Base-by-base conservation (phyloP, 1,284 basidiomycete genomes). In the Moesziomyces globuligerus region DNA sequence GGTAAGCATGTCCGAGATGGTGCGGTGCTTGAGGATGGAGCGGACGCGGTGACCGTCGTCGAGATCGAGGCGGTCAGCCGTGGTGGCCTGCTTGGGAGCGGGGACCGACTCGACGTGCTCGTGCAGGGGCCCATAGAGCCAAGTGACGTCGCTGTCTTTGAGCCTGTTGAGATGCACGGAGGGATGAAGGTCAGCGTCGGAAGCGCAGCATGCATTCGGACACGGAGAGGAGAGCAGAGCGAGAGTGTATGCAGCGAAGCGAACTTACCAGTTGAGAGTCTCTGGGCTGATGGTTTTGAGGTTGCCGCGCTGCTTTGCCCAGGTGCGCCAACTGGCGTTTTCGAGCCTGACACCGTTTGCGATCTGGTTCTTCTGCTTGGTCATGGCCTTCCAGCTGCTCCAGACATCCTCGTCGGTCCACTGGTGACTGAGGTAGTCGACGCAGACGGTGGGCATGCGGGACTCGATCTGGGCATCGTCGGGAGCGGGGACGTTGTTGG, bases 391-490 rank as follows among this genome's bases (percentile, higher is more conserved):
- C 95, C 95, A 98, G 48, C 91, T 93, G 56, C 91, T 90, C 94
- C 94, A 97, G 13, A 98, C 93, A 83, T 98, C 96, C 83, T 98
- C 94, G 84, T 98, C 96, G 69, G 90, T 88, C 95, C 96, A 98
- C 64, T 96, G 88, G 83, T 98, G 94, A 48, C 91, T 94, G 59
- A 88, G 85, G 75, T 88, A 88, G 82, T 88, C 87, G 58, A 88
- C 87, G 78, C 87, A 88, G 75, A 88, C 87, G 51, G 85, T 85
- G 9, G 87, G 87, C 61, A 75, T 76, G 39, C 72, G 58, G 32
- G 74, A 71, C 46, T 76, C 69, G 71, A 82, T 82, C 61, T 81
- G 73, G 8, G 76, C 75, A 56, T 82, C 80, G 48, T 82, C 80
- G 29, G 79, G 78, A 15, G 79, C 77, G 7, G 80, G 79, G 11